These are phyloP conservation scores for Fusarium sarcochroum DNA, from an alignment of 2,329 filamentous ascomycete species.

Conservation along the genomic window DNA sequence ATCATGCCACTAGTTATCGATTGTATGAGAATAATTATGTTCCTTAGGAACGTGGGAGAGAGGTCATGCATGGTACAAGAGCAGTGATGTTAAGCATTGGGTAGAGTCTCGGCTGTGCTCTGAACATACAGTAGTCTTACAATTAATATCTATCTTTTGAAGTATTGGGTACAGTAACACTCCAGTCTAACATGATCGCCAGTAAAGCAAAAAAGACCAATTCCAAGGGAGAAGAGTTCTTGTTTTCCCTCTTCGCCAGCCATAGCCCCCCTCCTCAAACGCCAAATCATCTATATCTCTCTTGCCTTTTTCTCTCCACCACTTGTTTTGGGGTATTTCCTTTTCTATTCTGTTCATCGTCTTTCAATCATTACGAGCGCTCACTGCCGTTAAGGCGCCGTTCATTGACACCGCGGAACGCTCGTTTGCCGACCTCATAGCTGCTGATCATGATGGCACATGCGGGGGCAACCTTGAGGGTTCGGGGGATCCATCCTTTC, in stretches of 20 bases:
- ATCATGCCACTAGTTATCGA: too few relatives aligned
- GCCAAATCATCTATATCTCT: conserved; percentile 38
- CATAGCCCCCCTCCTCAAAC: conserved; percentile 24
- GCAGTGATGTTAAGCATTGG: background rate
- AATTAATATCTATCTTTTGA: conserved; percentile 43
- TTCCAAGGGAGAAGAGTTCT: conserved; percentile 34
- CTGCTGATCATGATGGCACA: conserved; percentile 99
- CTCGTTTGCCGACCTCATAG: conserved; percentile 95
- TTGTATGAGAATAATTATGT: too few relatives aligned
- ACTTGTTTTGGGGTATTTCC: conserved; percentile 22
- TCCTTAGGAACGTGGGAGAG: too few relatives aligned
- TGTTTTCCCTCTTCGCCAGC: conserved; percentile 13
- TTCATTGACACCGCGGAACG: conserved; percentile 82
- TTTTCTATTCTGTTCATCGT: conserved; percentile 16
- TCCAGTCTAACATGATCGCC: conserved; percentile 38
- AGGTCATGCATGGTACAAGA: too few relatives aligned
- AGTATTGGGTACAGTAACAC: conserved; percentile 32
- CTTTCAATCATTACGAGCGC: conserved; percentile 21
- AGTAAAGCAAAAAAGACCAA: conserved; percentile 14
- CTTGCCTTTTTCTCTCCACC: conserved; percentile 1
- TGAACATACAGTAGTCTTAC: conserved; percentile 41
- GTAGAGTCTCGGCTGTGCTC: background rate
- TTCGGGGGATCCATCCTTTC: conserved; percentile 91
- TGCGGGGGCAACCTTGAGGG: conserved; percentile 93
- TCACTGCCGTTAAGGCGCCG: conserved; percentile 40